Evolutionary conservation across 148 eudicot species (phyloP).

Genomic region (Fagopyrum tataricum): DNA sequence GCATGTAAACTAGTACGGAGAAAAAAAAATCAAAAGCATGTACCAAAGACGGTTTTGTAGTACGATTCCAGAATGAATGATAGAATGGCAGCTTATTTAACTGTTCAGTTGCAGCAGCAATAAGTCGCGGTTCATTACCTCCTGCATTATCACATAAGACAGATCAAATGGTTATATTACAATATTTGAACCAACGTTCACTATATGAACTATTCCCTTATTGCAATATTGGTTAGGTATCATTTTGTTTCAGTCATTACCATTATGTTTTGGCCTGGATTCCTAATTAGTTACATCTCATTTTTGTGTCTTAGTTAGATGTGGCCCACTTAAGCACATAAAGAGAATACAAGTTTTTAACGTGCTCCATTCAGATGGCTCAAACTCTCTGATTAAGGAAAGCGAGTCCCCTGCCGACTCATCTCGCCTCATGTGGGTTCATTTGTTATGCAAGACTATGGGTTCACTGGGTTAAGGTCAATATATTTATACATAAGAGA

Average conservation of each 20-base stretch:
- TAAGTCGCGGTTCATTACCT: conserved; percentile 91
- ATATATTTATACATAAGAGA: background rate
- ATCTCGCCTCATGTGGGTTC: too few species aligned
- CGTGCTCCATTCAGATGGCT: too few species aligned
- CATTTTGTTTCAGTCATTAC: background rate
- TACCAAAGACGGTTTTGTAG: conserved; percentile 92
- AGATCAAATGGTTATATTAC: background rate
- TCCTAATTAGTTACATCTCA: background rate
- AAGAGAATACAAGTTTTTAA: too few species aligned
- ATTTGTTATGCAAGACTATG: too few species aligned
- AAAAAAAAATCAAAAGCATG: conserved; percentile 5
- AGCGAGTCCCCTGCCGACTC: too few species aligned
- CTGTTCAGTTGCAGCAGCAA: conserved; percentile 78
- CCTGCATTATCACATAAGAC: conserved; percentile 38
- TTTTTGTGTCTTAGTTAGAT: background rate
- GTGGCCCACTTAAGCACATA: too few species aligned
- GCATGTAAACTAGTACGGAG: background rate
- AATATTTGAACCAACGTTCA: background rate
- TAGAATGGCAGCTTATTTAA: conserved; percentile 87
- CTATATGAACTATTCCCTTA: background rate
- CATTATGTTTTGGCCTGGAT: background rate
- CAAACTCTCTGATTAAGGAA: too few species aligned
- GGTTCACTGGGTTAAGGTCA: background rate
- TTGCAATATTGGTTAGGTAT: background rate
- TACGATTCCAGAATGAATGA: conserved; percentile 97